Evolutionary conservation across 257 asterid species (phyloP).

Genomic region (Solanum clarkiae): DNA sequence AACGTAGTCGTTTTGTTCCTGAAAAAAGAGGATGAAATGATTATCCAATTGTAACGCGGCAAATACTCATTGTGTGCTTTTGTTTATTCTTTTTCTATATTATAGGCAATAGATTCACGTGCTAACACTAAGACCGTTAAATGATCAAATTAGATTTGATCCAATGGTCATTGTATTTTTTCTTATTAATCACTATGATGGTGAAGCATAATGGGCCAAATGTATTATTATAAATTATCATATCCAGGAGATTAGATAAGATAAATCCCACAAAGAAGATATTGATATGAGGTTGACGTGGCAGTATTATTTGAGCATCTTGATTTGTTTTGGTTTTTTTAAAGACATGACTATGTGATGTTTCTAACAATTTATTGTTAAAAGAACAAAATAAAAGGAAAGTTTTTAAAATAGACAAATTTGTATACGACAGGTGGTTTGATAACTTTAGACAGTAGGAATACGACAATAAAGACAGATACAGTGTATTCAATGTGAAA

Average conservation of each 20-base stretch:
- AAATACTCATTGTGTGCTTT: neutral
- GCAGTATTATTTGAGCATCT: neutral
- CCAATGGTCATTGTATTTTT: neutral
- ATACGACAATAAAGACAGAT: neutral
- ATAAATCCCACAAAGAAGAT: neutral
- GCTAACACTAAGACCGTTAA: neutral
- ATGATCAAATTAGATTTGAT: neutral
- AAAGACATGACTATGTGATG: neutral
- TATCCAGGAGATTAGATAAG: neutral
- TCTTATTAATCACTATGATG: neutral
- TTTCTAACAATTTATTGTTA: neutral
- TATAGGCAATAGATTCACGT: neutral
- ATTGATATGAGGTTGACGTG: neutral
- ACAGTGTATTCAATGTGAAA: neutral
- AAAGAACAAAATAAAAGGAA: neutral
- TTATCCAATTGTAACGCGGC: neutral
- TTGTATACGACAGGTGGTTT: neutral
- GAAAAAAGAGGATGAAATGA: neutral
- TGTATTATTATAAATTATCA: neutral
- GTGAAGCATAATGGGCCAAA: neutral
- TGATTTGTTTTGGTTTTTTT: neutral
- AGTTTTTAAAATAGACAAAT: neutral
- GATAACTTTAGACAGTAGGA: neutral
- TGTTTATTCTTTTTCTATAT: neutral
- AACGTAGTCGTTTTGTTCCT: neutral